phyloP scores from a whole-genome alignment of 768 basidiomycete genomes.

The Asterophora parasitica region DNA sequence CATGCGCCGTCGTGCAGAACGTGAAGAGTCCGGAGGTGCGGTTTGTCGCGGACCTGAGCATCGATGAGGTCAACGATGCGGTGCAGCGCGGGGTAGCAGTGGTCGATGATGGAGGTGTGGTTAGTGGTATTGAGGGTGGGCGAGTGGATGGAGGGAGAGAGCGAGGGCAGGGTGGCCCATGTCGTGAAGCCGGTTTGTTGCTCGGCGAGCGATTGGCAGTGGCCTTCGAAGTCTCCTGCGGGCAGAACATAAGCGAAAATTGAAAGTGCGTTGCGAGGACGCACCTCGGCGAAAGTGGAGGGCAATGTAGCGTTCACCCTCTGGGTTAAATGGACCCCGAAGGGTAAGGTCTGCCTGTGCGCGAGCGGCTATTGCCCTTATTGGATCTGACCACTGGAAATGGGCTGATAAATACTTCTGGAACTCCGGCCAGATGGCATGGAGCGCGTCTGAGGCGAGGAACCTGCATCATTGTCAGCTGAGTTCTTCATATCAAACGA shows the following conservation, averaged over 20 bases:
- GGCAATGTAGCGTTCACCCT: conserved; percentile 38
- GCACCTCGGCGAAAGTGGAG: conserved; percentile 44
- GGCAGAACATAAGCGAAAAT: not conserved
- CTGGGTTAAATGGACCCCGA: conserved; percentile 16
- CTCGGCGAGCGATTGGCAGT: conserved; percentile 34
- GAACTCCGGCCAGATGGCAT: conserved; percentile 37
- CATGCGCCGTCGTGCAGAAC: conserved; percentile 44
- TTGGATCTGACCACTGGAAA: conserved; percentile 38
- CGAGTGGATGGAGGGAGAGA: conserved; percentile 26
- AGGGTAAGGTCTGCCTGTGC: conserved; percentile 31
- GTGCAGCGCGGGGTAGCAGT: conserved; percentile 38
- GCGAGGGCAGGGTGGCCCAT: conserved; percentile 41
- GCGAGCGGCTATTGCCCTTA: conserved; percentile 30
- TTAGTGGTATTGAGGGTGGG: conserved; percentile 34
- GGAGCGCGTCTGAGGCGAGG: conserved; percentile 34
- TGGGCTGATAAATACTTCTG: conserved; percentile 32
- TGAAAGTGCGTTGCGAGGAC: not conserved
- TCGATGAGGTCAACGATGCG: conserved; percentile 39
- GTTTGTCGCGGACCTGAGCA: conserved; percentile 27
- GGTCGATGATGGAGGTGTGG: conserved; percentile 33
- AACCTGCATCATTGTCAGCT: conserved; percentile 22
- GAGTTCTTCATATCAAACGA: not conserved
- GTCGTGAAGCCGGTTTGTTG: conserved; percentile 37
- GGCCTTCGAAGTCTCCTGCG: conserved; percentile 38
- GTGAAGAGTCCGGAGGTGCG: conserved; percentile 35